Evolutionary conservation across 2,329 filamentous ascomycete species (phyloP).

Genomic region (Ampelomyces quisqualis): DNA sequence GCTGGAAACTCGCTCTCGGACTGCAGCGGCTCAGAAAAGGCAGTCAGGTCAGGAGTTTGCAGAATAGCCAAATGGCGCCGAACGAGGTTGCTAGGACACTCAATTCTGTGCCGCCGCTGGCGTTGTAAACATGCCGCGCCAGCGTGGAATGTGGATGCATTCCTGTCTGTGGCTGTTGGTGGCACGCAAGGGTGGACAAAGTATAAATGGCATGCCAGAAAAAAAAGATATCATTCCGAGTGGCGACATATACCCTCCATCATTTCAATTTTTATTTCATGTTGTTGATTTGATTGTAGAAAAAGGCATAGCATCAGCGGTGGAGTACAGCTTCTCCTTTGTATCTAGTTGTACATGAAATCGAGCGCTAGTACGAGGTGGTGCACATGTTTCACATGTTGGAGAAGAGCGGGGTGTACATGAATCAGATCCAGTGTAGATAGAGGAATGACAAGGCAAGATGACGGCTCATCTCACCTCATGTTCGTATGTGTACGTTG

Average conservation of each 20-base stretch:
- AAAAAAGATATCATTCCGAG: background rate
- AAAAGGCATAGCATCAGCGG: slow-evolving; percentile 27
- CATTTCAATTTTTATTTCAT: background rate
- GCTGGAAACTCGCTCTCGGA: slow-evolving; percentile 63
- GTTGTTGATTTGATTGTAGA: too few relatives aligned
- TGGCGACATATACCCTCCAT: slow-evolving; percentile 13
- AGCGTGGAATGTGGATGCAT: background rate
- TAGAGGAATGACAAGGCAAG: background rate
- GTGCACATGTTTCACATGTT: too few relatives aligned
- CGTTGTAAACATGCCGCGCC: slow-evolving; percentile 3
- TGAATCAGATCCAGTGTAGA: too few relatives aligned
- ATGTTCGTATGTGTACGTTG: background rate
- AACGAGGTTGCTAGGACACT: slow-evolving; percentile 46
- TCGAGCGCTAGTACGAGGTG: background rate
- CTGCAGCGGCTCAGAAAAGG: slow-evolving; percentile 58
- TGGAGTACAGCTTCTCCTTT: slow-evolving; percentile 19
- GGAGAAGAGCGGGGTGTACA: too few relatives aligned
- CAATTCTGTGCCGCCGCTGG: slow-evolving; percentile 31
- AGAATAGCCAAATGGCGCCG: slow-evolving; percentile 54
- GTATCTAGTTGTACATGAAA: background rate
- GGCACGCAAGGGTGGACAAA: too few relatives aligned
- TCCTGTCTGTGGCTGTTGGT: too few relatives aligned
- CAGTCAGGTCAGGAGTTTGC: slow-evolving; percentile 56
- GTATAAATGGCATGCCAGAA: too few relatives aligned
- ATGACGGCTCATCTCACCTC: background rate